Conservation (phyloP, 768 basidiomycete species). For the Mycena belliarum region DNA sequence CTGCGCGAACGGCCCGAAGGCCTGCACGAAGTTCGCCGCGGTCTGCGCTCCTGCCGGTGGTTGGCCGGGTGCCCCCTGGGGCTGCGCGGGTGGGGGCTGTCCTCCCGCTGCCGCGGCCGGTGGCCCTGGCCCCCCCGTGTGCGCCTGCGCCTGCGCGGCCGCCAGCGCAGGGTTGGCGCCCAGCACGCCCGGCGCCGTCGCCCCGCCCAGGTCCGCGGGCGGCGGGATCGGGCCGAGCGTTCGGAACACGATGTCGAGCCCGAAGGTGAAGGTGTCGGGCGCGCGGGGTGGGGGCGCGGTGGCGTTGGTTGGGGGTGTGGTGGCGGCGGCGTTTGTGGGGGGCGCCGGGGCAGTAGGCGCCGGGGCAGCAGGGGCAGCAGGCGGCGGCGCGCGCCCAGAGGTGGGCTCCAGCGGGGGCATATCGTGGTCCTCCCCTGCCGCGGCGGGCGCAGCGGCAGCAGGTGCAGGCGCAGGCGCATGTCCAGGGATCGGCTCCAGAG, state of each 20-base stretch:
- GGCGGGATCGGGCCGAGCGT: slow-evolving; percentile 16
- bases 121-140: background rate
- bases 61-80: no score
- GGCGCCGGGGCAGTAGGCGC: background rate
- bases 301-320: background rate
- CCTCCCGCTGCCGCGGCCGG: background rate
- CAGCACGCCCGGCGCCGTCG: background rate
- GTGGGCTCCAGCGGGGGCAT: no score
- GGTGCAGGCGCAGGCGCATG: no score
- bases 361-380: no score
- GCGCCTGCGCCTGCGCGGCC: background rate
- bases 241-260: slow-evolving; percentile 13
- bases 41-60: no score
- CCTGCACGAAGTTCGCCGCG: no score
- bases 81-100: no score
- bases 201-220: slow-evolving; percentile 1
- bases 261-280: background rate
- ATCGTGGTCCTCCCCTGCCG: background rate
- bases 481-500: background rate
- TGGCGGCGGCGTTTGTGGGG: background rate
- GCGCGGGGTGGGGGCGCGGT: no score
- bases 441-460: background rate
- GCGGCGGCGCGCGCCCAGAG: no score
- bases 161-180: background rate
- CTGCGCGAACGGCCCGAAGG: background rate